A percentile compares a stretch with the other conserved stretches of the same genome.
phyloP scores from a whole-genome alignment of 768 basidiomycete genomes.

The Gelatoporia subvermispora region DNA sequence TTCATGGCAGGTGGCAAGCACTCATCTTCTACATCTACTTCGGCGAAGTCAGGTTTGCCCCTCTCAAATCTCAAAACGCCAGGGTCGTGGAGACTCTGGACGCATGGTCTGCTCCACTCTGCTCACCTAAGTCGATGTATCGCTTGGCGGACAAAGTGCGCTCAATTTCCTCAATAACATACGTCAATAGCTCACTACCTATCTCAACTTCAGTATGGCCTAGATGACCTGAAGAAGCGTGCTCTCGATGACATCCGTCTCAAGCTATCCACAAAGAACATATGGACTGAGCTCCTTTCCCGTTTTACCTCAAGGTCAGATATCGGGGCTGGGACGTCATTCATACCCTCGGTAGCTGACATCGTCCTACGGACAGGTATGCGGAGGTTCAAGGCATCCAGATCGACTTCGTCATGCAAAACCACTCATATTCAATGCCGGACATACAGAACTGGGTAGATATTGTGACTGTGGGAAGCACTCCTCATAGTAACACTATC shows the following conservation, averaged over 20 bases:
- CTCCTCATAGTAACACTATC: background rate
- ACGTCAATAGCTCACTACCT: background rate
- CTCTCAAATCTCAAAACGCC: background rate
- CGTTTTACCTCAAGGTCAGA: slow-evolving; percentile 6
- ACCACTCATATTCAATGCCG: background rate
- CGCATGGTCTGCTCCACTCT: background rate
- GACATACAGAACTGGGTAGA: background rate
- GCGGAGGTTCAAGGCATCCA: background rate
- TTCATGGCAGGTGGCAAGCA: slow-evolving; percentile 2
- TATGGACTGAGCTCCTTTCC: slow-evolving; percentile 5
- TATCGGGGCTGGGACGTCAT: background rate
- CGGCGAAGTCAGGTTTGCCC: background rate
- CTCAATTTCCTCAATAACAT: too few relatives aligned
- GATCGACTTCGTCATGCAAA: background rate
- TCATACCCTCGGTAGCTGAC: background rate
- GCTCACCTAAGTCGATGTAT: slow-evolving; percentile 10
- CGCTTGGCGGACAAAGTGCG: slow-evolving; percentile 8
- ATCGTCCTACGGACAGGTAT: background rate
- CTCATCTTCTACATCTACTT: slow-evolving; percentile 3
- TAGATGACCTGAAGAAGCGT: background rate
- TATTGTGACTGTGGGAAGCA: background rate
- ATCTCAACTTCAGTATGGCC: background rate
- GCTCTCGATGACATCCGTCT: background rate
- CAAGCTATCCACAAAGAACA: background rate
- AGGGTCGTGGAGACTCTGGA: background rate